These are phyloP conservation scores for Epichloe sylvatica DNA, from an alignment of 2,329 filamentous ascomycete species.

Conservation along the genomic window DNA sequence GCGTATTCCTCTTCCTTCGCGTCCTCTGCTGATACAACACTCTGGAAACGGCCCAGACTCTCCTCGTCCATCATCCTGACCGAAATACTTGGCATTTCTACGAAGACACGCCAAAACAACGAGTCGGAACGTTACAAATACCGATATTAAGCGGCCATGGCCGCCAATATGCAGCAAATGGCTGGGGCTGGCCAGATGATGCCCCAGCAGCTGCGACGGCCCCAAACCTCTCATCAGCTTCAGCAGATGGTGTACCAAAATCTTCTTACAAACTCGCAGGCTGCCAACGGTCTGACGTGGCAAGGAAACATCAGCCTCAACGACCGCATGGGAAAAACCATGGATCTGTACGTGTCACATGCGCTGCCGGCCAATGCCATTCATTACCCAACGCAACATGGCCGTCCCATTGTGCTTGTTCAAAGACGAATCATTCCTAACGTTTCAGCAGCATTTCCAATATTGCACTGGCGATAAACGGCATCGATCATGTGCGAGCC, in stretches of 20 bases:
- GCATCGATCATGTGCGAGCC: slow-evolving; percentile 27
- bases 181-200: slow-evolving; percentile 32
- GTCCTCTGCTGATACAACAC: background rate
- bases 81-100: background rate
- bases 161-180: slow-evolving; percentile 47
- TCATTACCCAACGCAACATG: background rate
- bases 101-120: background rate
- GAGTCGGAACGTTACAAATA: background rate
- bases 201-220: slow-evolving; percentile 27
- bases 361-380: background rate
- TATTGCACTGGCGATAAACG: slow-evolving; percentile 31
- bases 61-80: background rate
- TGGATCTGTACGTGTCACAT: slow-evolving; percentile 26
- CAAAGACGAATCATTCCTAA: slow-evolving; percentile 1
- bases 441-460: slow-evolving; percentile 32
- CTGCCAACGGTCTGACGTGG: slow-evolving; percentile 22
- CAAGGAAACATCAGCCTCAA: slow-evolving; percentile 23
- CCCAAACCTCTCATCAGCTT: slow-evolving; percentile 16
- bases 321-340: slow-evolving; percentile 29
- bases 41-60: background rate
- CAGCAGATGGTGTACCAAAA: slow-evolving; percentile 28
- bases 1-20: background rate
- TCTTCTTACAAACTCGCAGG: slow-evolving; percentile 21
- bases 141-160: slow-evolving; percentile 34
- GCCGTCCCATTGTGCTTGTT: background rate